Base-by-base conservation (phyloP, 164 flowering plant genomes). In the Kingdonia uniflora region DNA sequence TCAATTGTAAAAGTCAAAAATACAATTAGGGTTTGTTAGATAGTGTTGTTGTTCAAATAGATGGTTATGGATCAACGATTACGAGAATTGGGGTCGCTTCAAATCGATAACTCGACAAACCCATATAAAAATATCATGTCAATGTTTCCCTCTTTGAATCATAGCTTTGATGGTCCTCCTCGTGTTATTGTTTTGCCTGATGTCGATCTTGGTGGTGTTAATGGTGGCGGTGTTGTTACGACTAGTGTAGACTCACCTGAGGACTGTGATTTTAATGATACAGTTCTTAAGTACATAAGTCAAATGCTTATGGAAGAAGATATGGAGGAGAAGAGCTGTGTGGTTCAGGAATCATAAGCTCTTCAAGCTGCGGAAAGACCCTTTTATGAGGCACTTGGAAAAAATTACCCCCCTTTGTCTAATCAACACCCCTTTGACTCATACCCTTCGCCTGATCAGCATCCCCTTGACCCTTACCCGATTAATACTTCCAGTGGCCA, bases 251-350 rank as follows among this genome's bases (percentile, higher is more conserved):
- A 78, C 29, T 65, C 64, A 4, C 57, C 62, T 0, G 94, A 84
- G 35, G 94, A 84, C 40, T 78, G 74, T 56, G 95, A 90, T 64
- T 81, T 82, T 48, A 84, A 92, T 8, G 92, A 87, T 69, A 68
- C 66, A 4, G 73, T 82, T 43, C 73, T 87, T 64, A 67, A 68
- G 7, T 87, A 76, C 69, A 85, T 91, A 54, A 82, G 59, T 60
- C 74, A 80, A 75, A 80, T 87, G 60, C 89, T 91, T 21, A 83
- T 87, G 96, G 95, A 91, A 58, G 97, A 91, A 67, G 92, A 87
- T 52, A 76, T 83, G 72, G 98, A 82, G 44, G 96, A 81, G n/a
- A 75, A 82, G 70, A n/a, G n/a, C n/a, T n/a, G n/a, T n/a, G n/a
- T n/a, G n/a, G n/a, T n/a, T n/a, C n/a, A n/a, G n/a, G n/a, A n/a